Percentiles rank a stretch among this genome's conserved stretches.
Conservation (phyloP, 352 stramenopile species). For the Globisporangium uncinulatum region DNA sequence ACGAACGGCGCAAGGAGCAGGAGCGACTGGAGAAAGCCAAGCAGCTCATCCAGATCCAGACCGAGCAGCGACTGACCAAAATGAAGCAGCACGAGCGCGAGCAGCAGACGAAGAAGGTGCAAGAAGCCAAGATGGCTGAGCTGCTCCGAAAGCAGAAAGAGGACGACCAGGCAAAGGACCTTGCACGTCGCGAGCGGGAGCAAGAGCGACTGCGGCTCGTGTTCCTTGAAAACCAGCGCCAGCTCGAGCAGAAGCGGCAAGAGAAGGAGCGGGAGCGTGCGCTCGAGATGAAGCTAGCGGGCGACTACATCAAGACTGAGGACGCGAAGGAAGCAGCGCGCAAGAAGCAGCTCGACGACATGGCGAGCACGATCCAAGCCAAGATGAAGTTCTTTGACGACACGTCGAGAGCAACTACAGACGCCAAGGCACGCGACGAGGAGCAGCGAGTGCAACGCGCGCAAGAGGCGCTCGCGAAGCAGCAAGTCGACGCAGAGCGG, state of each 20-base stretch:
- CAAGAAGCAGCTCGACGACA: constrained; percentile 57
- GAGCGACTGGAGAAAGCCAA: constrained; percentile 44
- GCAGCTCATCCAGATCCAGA: constrained; percentile 64
- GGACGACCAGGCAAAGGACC: constrained; percentile 44
- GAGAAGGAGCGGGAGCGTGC: constrained; percentile 46
- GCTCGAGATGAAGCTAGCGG: constrained; percentile 58
- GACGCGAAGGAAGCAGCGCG: constrained; percentile 57
- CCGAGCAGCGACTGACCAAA: constrained; percentile 59
- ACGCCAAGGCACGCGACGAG: constrained; percentile 57
- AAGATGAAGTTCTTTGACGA: constrained; percentile 85
- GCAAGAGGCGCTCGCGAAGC: constrained; percentile 57
- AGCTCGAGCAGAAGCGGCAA: constrained; percentile 53
- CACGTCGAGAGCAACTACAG: constrained; percentile 61
- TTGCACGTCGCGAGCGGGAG: constrained; percentile 43
- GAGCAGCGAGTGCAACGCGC: constrained; percentile 55
- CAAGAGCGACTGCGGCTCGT: constrained; percentile 58
- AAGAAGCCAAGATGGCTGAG: constrained; percentile 49
- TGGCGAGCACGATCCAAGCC: constrained; percentile 69
- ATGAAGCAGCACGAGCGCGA: constrained; percentile 48
- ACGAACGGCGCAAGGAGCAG: constrained; percentile 52
- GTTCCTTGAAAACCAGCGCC: constrained; percentile 53
- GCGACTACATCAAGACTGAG: constrained; percentile 74
- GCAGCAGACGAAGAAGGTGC: constrained; percentile 35
- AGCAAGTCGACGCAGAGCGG: constrained; percentile 44
- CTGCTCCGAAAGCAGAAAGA: constrained; percentile 43